Percentiles rank a stretch among this genome's conserved stretches.
Evolutionary conservation across 2,329 filamentous ascomycete species (phyloP).

Genomic region (Tolypocladium guangdongense): DNA sequence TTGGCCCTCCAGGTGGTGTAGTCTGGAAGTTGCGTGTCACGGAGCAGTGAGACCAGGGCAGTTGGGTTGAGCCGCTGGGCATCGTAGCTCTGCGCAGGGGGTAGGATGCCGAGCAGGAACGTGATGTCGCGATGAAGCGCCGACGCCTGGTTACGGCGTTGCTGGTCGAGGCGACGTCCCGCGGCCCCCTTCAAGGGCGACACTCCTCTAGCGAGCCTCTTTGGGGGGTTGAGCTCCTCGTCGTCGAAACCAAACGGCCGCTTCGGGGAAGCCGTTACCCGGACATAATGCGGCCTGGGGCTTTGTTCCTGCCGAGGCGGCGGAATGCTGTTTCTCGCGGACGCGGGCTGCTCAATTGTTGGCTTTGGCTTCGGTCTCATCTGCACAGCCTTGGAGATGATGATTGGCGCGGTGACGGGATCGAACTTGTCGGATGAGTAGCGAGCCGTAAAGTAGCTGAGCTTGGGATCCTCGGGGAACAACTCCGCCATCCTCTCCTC

Average conservation of each 20-base stretch:
- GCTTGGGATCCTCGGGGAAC: conserved; percentile 77
- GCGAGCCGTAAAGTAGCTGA: conserved; percentile 65
- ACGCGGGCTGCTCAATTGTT: conserved; percentile 40
- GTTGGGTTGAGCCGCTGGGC: conserved; percentile 58
- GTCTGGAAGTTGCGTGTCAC: conserved; percentile 55
- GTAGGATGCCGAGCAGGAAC: conserved; percentile 61
- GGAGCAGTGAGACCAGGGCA: conserved; percentile 63
- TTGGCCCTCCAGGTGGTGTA: conserved; percentile 42
- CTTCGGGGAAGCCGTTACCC: conserved; percentile 44
- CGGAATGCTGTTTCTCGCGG: conserved; percentile 33
- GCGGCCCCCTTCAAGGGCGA: conserved; percentile 89
- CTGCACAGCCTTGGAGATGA: conserved; percentile 73
- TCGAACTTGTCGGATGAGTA: conserved; percentile 66
- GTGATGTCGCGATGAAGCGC: conserved; percentile 62
- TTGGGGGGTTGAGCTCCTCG: conserved; percentile 61
- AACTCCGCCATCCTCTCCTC: conserved; percentile 88
- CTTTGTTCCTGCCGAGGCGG: conserved; percentile 26
- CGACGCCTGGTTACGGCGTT: conserved; percentile 51
- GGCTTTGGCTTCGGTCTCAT: conserved; percentile 51
- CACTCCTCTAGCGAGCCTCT: conserved; percentile 79
- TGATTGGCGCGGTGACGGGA: conserved; percentile 67
- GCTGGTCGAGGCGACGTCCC: conserved; percentile 72
- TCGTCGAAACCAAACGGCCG: conserved; percentile 58
- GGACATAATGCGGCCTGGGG: conserved; percentile 37
- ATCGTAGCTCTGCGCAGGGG: conserved; percentile 61